Conservation (phyloP, 106 monocot species). For the Gastrodia elata region DNA sequence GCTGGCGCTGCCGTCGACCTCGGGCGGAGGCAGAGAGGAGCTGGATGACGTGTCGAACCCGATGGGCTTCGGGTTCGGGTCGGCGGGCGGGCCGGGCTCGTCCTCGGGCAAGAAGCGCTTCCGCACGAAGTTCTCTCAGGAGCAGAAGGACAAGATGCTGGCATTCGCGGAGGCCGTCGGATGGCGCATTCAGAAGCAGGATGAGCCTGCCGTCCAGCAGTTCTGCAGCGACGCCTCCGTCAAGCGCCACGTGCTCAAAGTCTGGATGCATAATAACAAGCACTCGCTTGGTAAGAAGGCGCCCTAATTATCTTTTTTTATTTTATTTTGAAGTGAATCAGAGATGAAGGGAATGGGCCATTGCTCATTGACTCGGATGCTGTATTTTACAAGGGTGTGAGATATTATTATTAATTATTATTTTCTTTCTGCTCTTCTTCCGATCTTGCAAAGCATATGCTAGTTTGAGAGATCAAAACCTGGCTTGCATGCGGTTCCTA, state of each 20-base stretch:
- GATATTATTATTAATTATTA: background rate
- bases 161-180: constrained; percentile 67
- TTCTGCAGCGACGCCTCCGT: constrained; percentile 65
- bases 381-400: constrained; percentile 1
- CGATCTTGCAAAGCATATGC: background rate
- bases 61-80: constrained; percentile 9
- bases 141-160: constrained; percentile 90
- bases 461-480: background rate
- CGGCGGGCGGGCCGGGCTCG: constrained; percentile 8
- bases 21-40: constrained; percentile 53
- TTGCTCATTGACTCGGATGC: constrained; percentile 9
- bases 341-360: constrained; percentile 2
- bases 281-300: constrained; percentile 84
- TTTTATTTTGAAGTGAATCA: background rate
- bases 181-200: constrained; percentile 86
- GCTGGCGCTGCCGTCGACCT: constrained; percentile 73
- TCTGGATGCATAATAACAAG: constrained; percentile 98
- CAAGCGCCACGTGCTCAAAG: constrained; percentile 72
- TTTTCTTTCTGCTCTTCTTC: background rate
- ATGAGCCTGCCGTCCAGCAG: constrained; percentile 70
- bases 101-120: constrained; percentile 48
- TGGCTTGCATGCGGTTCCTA: constrained; percentile 3
- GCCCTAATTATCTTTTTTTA: no score
- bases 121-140: constrained; percentile 73
- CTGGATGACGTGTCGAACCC: constrained; percentile 44